Percentiles rank a stretch among this genome's conserved stretches.
Evolutionary conservation across 148 eudicot species (phyloP).

Genomic region (Rhododendron griersonianum): DNA sequence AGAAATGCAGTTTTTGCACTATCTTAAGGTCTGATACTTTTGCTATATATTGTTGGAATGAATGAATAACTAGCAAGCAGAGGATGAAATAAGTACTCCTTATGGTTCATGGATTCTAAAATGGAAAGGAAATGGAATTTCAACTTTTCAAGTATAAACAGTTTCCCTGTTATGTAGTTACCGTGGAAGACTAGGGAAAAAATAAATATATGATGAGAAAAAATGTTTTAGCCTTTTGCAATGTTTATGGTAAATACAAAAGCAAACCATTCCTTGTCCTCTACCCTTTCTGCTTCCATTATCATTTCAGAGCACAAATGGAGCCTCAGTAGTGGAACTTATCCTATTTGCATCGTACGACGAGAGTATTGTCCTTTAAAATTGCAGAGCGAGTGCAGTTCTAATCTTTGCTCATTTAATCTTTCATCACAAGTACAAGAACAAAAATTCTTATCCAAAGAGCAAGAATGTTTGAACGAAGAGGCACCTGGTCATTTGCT

Average conservation of each 20-base stretch:
- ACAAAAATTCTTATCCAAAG: not conserved
- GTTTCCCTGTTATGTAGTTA: not conserved
- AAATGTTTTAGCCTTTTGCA: not conserved
- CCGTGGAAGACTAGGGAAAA: not conserved
- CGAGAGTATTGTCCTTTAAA: not conserved
- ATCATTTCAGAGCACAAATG: not conserved
- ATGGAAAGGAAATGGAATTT: not conserved
- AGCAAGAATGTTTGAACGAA: not conserved
- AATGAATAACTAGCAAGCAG: not conserved
- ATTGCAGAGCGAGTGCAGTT: not conserved
- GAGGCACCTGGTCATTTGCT: not conserved
- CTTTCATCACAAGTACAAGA: not conserved
- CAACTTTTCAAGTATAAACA: too few relatives aligned
- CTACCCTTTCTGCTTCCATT: not conserved
- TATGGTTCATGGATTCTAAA: not conserved
- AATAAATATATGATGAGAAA: not conserved
- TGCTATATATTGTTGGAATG: not conserved
- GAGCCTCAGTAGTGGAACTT: not conserved
- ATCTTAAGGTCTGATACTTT: slow-evolving; percentile 61
- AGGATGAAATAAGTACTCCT: not conserved
- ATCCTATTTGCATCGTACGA: not conserved
- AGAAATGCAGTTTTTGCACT: slow-evolving; percentile 76
- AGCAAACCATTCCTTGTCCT: not conserved
- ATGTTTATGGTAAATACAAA: not conserved
- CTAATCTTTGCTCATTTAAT: not conserved